A percentile compares a stretch with the other conserved stretches of the same genome.
Evolutionary conservation across 768 basidiomycete species (phyloP).

Genomic region (Agrocybe praecox): DNA sequence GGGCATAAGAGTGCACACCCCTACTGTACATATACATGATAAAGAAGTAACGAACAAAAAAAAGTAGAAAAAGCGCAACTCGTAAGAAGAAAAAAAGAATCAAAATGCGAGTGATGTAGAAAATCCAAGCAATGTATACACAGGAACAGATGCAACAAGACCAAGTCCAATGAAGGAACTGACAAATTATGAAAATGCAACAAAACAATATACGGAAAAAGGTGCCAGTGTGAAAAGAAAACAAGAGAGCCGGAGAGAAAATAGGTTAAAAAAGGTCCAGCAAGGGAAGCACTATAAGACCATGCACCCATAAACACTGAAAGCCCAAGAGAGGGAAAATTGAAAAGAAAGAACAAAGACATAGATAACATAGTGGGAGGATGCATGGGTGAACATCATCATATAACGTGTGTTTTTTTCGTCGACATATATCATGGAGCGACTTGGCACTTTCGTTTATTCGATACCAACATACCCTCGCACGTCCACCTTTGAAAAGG

Average conservation of each 20-base stretch:
- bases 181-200: conserved; percentile 1
- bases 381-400: conserved; percentile 10
- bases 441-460: conserved; percentile 12
- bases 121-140: conserved; percentile 22
- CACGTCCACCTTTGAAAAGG: conserved; percentile 82
- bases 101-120: conserved; percentile 17
- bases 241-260: background rate
- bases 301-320: background rate
- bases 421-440: conserved; percentile 7
- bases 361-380: conserved; percentile 6
- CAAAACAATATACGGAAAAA: conserved; percentile 2
- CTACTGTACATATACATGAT: conserved; percentile 24
- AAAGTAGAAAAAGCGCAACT: conserved; percentile 15
- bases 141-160: conserved; percentile 20
- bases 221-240: conserved; percentile 1
- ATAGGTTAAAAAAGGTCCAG: conserved; percentile 6
- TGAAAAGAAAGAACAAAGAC: conserved; percentile 9
- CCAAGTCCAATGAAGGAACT: conserved; percentile 18
- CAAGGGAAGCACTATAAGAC: conserved; percentile 2
- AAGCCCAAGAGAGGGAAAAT: conserved; percentile 5
- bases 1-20: conserved; percentile 4
- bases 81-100: background rate
- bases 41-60: conserved; percentile 26
- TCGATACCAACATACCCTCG: conserved; percentile 75
- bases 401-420: conserved; percentile 7